Conservation (phyloP, 2,329 filamentous ascomycete genomes). For the Pseudovirgaria hyperparasitica region DNA sequence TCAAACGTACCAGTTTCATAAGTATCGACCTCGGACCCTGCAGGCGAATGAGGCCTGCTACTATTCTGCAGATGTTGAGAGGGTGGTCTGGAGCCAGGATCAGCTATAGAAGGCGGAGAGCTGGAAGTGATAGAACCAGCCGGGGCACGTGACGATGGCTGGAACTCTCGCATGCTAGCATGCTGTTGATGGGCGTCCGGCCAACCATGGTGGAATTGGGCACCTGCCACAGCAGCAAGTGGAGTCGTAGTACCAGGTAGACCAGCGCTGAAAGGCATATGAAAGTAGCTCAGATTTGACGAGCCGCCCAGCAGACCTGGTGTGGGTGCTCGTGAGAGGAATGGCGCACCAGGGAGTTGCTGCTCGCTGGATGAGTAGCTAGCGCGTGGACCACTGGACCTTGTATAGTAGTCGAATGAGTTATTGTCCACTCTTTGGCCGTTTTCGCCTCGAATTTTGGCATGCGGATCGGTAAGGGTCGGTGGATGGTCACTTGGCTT, state of each 20-base stretch:
- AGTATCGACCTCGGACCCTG: constrained; percentile 13
- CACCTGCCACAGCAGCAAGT: constrained; percentile 65
- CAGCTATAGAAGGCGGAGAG: constrained; percentile 32
- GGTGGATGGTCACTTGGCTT: too few species aligned
- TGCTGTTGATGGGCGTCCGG: constrained; percentile 19
- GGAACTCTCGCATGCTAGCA: constrained; percentile 16
- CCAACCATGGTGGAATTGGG: constrained; percentile 46
- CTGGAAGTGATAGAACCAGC: constrained; percentile 33
- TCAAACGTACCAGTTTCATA: constrained; percentile 16
- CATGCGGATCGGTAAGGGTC: constrained; percentile 18
- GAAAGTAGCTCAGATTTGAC: constrained; percentile 71
- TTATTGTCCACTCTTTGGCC: constrained; percentile 11
- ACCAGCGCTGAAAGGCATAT: constrained; percentile 58
- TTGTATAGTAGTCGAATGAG: too few species aligned
- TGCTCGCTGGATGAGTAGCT: constrained; percentile 20
- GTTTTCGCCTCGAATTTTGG: constrained; percentile 17
- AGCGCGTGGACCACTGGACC: constrained; percentile 15
- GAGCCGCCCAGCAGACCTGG: constrained; percentile 54
- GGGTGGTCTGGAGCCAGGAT: constrained; percentile 30
- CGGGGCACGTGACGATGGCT: constrained; percentile 22
- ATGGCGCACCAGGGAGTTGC: constrained; percentile 22
- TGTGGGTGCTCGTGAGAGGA: constrained; percentile 36
- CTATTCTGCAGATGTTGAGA: constrained; percentile 28
- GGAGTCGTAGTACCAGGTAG: constrained; percentile 68
- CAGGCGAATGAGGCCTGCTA: constrained; percentile 14